Base-by-base conservation (phyloP, 306 rosid genomes). In the Gillenia trifoliata region DNA sequence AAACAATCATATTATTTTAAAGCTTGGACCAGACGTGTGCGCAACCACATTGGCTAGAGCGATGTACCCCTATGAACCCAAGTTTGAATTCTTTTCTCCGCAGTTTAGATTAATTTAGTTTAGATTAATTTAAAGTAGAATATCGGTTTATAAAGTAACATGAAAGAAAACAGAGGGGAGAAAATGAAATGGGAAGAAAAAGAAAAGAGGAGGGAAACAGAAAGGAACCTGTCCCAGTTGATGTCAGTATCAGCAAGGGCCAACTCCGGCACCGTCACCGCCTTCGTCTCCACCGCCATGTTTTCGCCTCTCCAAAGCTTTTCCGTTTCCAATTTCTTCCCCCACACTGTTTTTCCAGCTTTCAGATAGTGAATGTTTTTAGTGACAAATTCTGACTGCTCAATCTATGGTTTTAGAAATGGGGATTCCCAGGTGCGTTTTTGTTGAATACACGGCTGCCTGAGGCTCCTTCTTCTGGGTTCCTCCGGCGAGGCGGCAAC, bases 201-300 rank as follows among this genome's bases (percentile, higher is more conserved):
- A 52, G 3, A 9, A 3, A 68, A 6, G 33, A 7, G 1, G 25
- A 4, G 50, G 45, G 33, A 26, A 61, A 17, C 7, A 8, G 9
- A 26, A 40, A 7, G 22, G 28, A 64, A 89, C 98, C 98, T 90
- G 85, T 82, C 80, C 98, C 98, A 93, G 81, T 93, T 87, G 83
- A 93, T 78, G 34, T 93, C 89, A 23, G 95, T 89, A 59, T 93
- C 95, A 11, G 91, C 80, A 0, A 89, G 90, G 3, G 98, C 84
- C 69, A 88, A 79, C 40, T 78, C 80, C 28, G 86, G 81, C 62
- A 82, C 68, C 29, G 90, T 25, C 60, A 68, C 34, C 34, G 84
- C 86, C 36, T 89, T 83, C 26, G 89, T 85, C 67, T 89, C 93
- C 84, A 89, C 49, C 9, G 85, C 78, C 80, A 56, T 52, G 49